Base-by-base conservation (phyloP, 805 yeast species). In the Yarrowia deformans region DNA sequence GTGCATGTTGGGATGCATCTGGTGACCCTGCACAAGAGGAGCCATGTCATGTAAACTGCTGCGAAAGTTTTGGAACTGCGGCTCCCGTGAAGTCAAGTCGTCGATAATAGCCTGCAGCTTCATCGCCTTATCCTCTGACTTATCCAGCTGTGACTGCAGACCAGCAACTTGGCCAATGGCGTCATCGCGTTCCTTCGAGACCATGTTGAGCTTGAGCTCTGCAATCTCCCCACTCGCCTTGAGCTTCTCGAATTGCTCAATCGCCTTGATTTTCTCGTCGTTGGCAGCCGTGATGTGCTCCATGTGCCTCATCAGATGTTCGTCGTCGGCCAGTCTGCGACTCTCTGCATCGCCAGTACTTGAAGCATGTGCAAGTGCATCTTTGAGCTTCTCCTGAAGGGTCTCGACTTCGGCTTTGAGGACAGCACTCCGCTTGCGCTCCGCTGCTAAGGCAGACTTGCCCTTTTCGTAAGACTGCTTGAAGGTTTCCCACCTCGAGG, bases 391-490 rank as follows among this genome's bases (percentile, higher is more conserved):
- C 8, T 42, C 49, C 1, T 45, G 43, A 6, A 56, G 64, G 9
- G 40, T 16, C 1, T 56, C 64, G 8, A 13, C 32, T 13, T 56
- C 64, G 23, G 64, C 4, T 18, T 42, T 56, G 43, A 56, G 49
- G 8, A 10, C 42, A 8, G 49, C 23, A 37, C 12, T n/a, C 23
- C 64, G 49, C 23, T 16, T 42, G 29, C 64, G 64, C 19, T 56
- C 64, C 13, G 42, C 64, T n/a, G 49, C 49, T 1, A 56, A 29
- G 8, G 64, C 64, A 16, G 64, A 37, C 32, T 56, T 56, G 50
- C 64, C 64, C 18, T 56, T 56, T 42, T 56, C 50, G 29, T 56
- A 56, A 3, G 64, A 42, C 49, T 42, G 40, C 29, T 42, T 56
- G 49, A 56, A 56, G 10, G 49, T 9, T 29, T 18, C 13, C 32